A percentile compares a stretch with the other conserved stretches of the same genome.
These are phyloP conservation scores for Pleurotus ostreatus DNA, from an alignment of 768 basidiomycete genomes.

Conservation along the genomic window DNA sequence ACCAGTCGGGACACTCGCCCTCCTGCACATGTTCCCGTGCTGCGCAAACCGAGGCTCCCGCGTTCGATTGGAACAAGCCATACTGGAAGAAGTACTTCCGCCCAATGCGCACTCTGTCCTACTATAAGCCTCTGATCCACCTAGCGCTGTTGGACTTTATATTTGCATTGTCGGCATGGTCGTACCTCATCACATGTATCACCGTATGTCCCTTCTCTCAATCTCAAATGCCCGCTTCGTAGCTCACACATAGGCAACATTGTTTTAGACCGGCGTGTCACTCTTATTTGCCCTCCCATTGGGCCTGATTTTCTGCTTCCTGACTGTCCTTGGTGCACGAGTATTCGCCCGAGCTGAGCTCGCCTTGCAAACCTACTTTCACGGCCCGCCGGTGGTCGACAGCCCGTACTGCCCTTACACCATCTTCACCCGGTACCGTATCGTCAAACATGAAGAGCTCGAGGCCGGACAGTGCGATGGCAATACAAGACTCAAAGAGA, in stretches of 20 bases:
- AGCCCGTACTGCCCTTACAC: slow-evolving; percentile 61
- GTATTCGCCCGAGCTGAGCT: slow-evolving; percentile 70
- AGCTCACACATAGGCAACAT: neutral
- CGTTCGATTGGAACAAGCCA: slow-evolving; percentile 15
- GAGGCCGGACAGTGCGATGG: slow-evolving; percentile 44
- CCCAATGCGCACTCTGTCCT: slow-evolving; percentile 49
- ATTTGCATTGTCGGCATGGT: slow-evolving; percentile 65
- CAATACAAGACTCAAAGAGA: slow-evolving; percentile 42
- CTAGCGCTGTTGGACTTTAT: slow-evolving; percentile 72
- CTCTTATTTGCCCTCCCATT: slow-evolving; percentile 74
- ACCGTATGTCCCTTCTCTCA: slow-evolving; percentile 44
- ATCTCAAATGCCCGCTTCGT: neutral
- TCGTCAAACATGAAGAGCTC: slow-evolving; percentile 26
- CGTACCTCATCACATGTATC: slow-evolving; percentile 75
- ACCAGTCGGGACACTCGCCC: slow-evolving; percentile 3
- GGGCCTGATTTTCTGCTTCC: slow-evolving; percentile 72
- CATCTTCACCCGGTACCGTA: slow-evolving; percentile 61
- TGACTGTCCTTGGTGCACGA: slow-evolving; percentile 70
- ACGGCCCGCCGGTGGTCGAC: slow-evolving; percentile 59
- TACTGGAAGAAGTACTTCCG: slow-evolving; percentile 60
- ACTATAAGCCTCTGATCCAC: slow-evolving; percentile 64
- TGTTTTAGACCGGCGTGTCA: slow-evolving; percentile 63
- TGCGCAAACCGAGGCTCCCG: neutral
- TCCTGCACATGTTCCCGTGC: neutral
- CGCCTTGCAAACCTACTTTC: slow-evolving; percentile 63